Percentiles rank a stretch among this genome's conserved stretches.
Conservation (phyloP, 2,329 filamentous ascomycete species). For the Colletotrichum godetiae region DNA sequence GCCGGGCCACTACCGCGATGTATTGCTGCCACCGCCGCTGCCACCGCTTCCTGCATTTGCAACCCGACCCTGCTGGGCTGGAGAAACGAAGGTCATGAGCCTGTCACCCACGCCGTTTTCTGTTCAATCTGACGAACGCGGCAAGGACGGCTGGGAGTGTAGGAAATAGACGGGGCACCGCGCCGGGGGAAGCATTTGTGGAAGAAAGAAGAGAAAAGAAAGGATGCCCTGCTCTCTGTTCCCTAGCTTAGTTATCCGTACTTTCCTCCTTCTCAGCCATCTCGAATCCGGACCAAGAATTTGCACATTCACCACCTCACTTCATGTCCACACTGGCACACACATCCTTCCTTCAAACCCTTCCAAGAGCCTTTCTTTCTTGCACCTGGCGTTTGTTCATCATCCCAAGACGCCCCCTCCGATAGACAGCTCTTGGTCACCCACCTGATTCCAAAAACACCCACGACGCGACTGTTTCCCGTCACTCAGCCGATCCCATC, state of each 20-base stretch:
- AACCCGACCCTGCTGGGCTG: not conserved
- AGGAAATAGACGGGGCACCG: not conserved
- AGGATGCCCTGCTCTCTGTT: not conserved
- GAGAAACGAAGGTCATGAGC: not conserved
- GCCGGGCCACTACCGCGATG: conserved; percentile 4
- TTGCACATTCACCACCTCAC: not conserved
- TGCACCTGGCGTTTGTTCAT: not conserved
- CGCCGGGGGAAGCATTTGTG: not conserved
- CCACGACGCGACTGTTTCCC: too few relatives aligned
- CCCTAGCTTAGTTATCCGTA: not conserved
- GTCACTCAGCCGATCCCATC: not conserved
- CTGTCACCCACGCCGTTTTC: conserved; percentile 1
- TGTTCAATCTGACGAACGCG: not conserved
- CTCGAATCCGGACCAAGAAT: not conserved
- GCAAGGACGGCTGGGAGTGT: not conserved
- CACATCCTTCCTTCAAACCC: not conserved
- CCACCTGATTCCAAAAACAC: not conserved
- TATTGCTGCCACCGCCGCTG: conserved; percentile 8
- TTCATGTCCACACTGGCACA: not conserved
- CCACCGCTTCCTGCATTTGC: conserved; percentile 24
- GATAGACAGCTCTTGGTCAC: not conserved
- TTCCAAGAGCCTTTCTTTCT: not conserved
- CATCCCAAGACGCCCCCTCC: not conserved
- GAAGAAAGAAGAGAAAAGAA: not conserved
- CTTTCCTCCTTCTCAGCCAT: not conserved